Base-by-base conservation (phyloP, 208 protist species). In the Leishmania braziliensis region DNA sequence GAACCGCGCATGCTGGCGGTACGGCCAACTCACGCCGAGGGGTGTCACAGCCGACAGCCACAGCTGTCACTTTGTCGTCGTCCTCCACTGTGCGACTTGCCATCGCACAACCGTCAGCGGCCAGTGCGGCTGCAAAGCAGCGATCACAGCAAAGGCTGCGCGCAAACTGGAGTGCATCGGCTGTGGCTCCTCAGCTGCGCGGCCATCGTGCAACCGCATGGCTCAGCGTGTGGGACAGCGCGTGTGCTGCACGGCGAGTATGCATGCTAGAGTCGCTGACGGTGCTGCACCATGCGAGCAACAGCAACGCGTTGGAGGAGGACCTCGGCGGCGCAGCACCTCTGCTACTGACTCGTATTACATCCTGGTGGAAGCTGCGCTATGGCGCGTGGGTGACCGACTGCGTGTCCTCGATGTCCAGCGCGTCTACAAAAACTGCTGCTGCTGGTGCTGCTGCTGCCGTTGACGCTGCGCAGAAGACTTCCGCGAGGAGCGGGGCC, bases 271-370 rank as follows among this genome's bases (percentile, higher is more conserved):
- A 89, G 77, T 85, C 88, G 12, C 93, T 98, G 75, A 76, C 90
- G 60, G 23, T 23, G 29, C 71, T 96, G 4, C 95, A 98, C 86
- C 81, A 72, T 0, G 84, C 89, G 48, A 96, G 90, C 84, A 97
- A 92, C 80, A 90, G 43, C 58, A 89, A 69, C 54, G 76, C 86
- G 26, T 76, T 98, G 12, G 92, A 96, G 77, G 63, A 75, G 5
- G 92, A 97, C 77, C 78, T 98, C 29, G 95, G 95, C 48, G 87
- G 92, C 77, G 90, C 89, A 12, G 90, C 92, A 16, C 89, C 94
- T 74, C 88, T 98, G 51, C 81, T 96, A 48, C 93, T 98, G 56
- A 93, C 92, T 2, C 92, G 93, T 12, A 77, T 98, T 43, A 97
- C 93, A 0, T 90, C 95, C 26, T 97, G 93, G 91, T 88, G 96